Base-by-base conservation (phyloP, 148 eudicot genomes). In the Simmondsia chinensis region DNA sequence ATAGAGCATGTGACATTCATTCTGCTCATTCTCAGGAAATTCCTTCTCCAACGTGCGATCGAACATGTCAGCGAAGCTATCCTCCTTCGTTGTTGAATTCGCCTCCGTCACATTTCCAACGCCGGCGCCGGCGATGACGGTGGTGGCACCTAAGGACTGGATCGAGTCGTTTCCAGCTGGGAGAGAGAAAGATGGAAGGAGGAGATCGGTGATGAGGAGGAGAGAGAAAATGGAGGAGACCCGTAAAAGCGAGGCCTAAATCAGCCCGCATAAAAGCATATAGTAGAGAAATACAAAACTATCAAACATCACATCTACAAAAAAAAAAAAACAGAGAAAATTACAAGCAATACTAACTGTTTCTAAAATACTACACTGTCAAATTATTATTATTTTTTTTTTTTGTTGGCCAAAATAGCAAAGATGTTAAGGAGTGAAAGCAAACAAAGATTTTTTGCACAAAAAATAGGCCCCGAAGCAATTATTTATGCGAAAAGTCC, bases 1-100 rank as follows among this genome's bases (percentile, higher is more conserved):
- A n/a, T n/a, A n/a, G n/a, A n/a, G n/a, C n/a, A n/a, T n/a, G 5
- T 2, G 25, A 79, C 94, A 88, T 84, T 87, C 73, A 48, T 48
- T 68, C 48, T 79, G 85, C 51, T 87, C 95, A 52, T 63, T 80
- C 46, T 89, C 97, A 11, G 93, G 69, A 49, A 89, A 89, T 64
- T 89, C 97, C 33, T 85, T 85, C 64, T 81, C 80, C 9, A 89
- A 66, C 6, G 97, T 95, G 9, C 97, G 95, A 82, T 85, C 97
- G 61, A 89, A 79, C 76, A 89, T 85, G 28, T 73, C 93, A 30
- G 97, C 95, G 9, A 89, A 81, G 53, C 93, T 89, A 13, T 63
- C 69, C 20, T 75, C 87, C 57, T 75, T 71, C 30, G 65, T 35
- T 49, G 45, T 50, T n/a, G 71, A 14, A 15, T 35, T 43, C 0